Percentiles rank a stretch among this genome's conserved stretches.
Evolutionary conservation across 2,329 filamentous ascomycete genomes (phyloP).

Genomic region (Diaporthe sp.): DNA sequence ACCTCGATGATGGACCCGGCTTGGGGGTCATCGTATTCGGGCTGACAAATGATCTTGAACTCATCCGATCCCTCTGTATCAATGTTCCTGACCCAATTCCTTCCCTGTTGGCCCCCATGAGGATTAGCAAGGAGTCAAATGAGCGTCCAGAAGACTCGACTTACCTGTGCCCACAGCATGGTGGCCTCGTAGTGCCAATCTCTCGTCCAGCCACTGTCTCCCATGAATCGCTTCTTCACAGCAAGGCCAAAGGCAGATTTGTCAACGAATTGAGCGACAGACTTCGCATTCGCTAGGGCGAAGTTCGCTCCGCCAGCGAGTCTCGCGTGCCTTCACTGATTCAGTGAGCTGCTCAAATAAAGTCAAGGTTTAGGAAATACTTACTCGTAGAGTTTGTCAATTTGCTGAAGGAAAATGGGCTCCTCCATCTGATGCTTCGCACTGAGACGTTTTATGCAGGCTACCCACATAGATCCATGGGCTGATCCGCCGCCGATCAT

Average conservation of each 20-base stretch:
- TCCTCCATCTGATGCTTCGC: not conserved
- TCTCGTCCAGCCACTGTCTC: not conserved
- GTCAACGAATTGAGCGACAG: not conserved
- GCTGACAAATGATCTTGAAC: slow-evolving; percentile 6
- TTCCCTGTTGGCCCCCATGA: not conserved
- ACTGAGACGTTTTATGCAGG: not conserved
- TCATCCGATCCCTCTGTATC: not conserved
- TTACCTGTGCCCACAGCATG: not conserved
- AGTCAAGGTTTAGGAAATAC: rapidly evolving
- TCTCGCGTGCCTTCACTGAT: not conserved
- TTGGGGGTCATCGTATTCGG: not conserved
- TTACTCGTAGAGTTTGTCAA: not conserved
- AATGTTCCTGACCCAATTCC: not conserved
- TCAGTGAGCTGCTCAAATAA: not conserved
- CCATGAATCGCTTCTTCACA: not conserved
- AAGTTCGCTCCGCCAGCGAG: not conserved
- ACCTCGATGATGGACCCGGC: not conserved
- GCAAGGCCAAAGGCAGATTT: not conserved
- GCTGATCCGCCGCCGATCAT: not conserved
- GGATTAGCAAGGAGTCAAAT: not conserved
- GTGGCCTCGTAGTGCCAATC: not conserved
- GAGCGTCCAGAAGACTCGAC: not conserved
- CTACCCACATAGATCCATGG: not conserved
- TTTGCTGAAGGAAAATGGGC: not conserved
- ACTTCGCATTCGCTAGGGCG: not conserved